Evolutionary conservation across 495 filamentous ascomycete species (phyloP), one percentile per base, ranked within the genome.

Genomic region (Filosporella fistucella): DNA sequence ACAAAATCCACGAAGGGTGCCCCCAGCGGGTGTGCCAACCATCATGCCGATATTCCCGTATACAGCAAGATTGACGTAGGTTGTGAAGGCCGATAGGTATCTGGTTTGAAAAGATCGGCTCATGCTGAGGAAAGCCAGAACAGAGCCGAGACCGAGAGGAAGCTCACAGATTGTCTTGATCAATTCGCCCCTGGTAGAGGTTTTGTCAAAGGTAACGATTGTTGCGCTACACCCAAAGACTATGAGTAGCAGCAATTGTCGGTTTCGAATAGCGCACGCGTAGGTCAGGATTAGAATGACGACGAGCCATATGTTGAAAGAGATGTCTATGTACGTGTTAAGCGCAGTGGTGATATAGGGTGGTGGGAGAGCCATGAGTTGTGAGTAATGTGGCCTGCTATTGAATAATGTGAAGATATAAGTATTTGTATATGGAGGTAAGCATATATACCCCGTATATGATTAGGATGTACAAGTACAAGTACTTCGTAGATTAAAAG

Each of bases 111-210:
- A 49, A 16, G 33, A 40, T 40, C 45, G 21, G 12, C 30, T 49
- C 16, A 36, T 25, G 21, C 39, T 4, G 36, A 49, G 34, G 34
- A 49, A 49, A 29, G 23, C 36, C 25, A 49, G 34, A 24, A 49
- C 36, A 30, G 45, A 49, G 34, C 45, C 45, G 45, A 49, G 45
- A 32, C 45, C 34, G 45, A 49, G 45, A 18, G 45, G 45, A 30
- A 49, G 45, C 20, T 33, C 25, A 40, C 34, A 39, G 10, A 49
- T 49, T 34, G 33, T 49, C 30, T 49, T 49, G 36, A 23, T 40
- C 23, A 40, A 40, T 49, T 49, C 34, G 23, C 23, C 34, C 7
- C 28, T 5, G 2, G 45, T 49, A 30, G 45, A 49, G 6, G 45
- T 49, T n/a, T 40, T 40, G 36, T 49, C 45, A 21, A 49, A 49